These are phyloP conservation scores for Aquilaria malaccensis DNA, from an alignment of 345 rosid species.

Conservation along the genomic window DNA sequence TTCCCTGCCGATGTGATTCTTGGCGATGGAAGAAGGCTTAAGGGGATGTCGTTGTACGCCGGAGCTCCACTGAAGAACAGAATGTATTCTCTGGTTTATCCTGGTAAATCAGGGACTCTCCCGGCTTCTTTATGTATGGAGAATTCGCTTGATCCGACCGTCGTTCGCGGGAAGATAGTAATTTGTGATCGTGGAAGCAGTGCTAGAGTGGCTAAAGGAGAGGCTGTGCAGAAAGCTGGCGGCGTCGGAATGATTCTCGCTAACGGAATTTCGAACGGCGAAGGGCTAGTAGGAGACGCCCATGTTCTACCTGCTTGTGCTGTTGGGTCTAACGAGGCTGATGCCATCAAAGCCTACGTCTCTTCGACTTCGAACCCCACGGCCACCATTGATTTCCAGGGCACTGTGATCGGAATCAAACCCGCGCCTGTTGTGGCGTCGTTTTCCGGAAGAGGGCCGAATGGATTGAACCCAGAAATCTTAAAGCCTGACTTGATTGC, in stretches of 20 bases:
- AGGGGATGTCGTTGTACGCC: constrained; percentile 62
- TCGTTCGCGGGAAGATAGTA: constrained; percentile 64
- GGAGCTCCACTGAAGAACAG: constrained; percentile 41
- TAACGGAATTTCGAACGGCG: constrained; percentile 75
- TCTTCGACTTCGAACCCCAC: constrained; percentile 27
- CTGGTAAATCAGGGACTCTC: constrained; percentile 50
- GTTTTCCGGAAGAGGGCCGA: constrained; percentile 71
- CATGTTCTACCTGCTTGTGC: constrained; percentile 74
- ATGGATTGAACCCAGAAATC: constrained; percentile 64
- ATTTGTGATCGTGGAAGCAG: constrained; percentile 79
- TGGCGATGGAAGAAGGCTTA: constrained; percentile 50
- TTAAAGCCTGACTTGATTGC: constrained; percentile 83
- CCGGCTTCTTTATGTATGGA: constrained; percentile 75
- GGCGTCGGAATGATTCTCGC: constrained; percentile 86
- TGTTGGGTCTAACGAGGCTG: constrained; percentile 61
- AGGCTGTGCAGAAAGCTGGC: constrained; percentile 77
- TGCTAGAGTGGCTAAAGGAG: constrained; percentile 67
- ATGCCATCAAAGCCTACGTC: constrained; percentile 50
- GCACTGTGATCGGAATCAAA: constrained; percentile 65
- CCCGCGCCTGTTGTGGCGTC: constrained; percentile 86
- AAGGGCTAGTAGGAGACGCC: constrained; percentile 79
- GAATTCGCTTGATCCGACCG: constrained; percentile 50
- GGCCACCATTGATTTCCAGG: constrained; percentile 63
- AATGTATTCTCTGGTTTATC: constrained; percentile 71
- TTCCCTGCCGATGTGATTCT: constrained; percentile 63